Base-by-base conservation (phyloP, 2,329 filamentous ascomycete genomes). In the Dendryphion nanum region DNA sequence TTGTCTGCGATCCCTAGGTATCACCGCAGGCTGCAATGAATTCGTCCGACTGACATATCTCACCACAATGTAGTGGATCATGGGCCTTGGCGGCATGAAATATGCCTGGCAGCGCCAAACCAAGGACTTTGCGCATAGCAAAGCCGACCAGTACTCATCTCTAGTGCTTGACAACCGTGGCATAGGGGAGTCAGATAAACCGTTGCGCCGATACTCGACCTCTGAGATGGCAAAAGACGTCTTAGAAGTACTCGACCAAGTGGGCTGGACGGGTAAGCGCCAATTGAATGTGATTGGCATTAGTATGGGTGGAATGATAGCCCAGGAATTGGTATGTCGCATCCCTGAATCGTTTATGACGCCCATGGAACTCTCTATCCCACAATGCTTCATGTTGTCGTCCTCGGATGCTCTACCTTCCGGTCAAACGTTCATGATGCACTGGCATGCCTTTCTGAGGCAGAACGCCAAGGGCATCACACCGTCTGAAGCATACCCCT, bases 271-370 rank as follows among this genome's bases (percentile, higher is more conserved):
- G 37, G 47, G 74, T 58, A 52, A 72, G 53, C 68, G 74, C 71
- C 61, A 78, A 35, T 50, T 84, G 12, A 82, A 95, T 68, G 63
- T 94, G 36, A 73, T 86, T 21, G 89, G 89, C 39, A 81, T 91
- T 48, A 88, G 83, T 42, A 86, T 95, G 77, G 89, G 89, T 47
- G 89, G 89, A 56, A 95, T 95, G 89, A 91, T 95, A 53, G 81
- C 86, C 2, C 89, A 95, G 66, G 89, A 95, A 68, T 58, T 95
- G 4, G 77, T 75, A 62, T 55, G 67, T 38, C 33, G 15, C 17
- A 30, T 17, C 34, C 19, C 16, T 24, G 33, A 24, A 37, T 36
- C 35, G 38, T 34, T 23, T 40, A 26, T 26, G 10, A 10, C 23
- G 23, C 23, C 23, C 23, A 26, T 10, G n/a, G 23, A 8, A n/a